These are phyloP conservation scores for Exophiala lecanii-corni DNA, from an alignment of 2,329 filamentous ascomycete genomes.

Conservation along the genomic window DNA sequence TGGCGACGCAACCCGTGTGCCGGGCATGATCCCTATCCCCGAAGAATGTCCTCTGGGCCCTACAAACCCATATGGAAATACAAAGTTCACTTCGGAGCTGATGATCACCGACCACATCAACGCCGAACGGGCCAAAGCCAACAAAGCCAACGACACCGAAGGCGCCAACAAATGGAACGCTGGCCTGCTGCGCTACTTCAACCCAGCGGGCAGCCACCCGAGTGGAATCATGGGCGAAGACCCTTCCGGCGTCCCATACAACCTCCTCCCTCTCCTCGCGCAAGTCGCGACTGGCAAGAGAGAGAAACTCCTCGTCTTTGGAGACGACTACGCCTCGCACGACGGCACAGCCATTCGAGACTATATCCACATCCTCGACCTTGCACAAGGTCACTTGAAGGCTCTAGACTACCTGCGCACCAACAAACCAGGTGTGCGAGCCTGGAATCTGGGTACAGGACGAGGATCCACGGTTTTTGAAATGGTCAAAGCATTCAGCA, in stretches of 20 bases:
- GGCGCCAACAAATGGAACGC: conserved; percentile 81
- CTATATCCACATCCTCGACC: conserved; percentile 94
- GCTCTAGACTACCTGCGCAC: conserved; percentile 86
- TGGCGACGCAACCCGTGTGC: conserved; percentile 91
- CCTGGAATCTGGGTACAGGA: conserved; percentile 95
- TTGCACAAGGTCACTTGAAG: conserved; percentile 78
- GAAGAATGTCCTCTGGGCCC: conserved; percentile 94
- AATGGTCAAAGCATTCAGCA: conserved; percentile 91
- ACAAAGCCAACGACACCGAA: conserved; percentile 71
- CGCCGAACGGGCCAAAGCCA: conserved; percentile 75
- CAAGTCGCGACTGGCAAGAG: conserved; percentile 94
- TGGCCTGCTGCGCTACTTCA: conserved; percentile 93
- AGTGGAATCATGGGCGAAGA: conserved; percentile 98
- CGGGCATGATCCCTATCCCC: conserved; percentile 98
- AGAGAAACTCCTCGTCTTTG: conserved; percentile 91
- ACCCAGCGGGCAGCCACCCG: conserved; percentile 90
- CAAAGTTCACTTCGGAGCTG: conserved; percentile 85
- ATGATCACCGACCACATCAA: conserved; percentile 89
- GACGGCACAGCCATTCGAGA: conserved; percentile 94
- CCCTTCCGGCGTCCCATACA: conserved; percentile 91
- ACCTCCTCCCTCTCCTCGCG: conserved; percentile 86
- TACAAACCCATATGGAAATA: conserved; percentile 96
- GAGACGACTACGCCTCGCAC: conserved; percentile 84
- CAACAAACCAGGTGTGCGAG: conserved; percentile 80
- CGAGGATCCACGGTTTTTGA: conserved; percentile 94